Conservation (phyloP, 2,329 filamentous ascomycete genomes). For the Fusarium compactum region DNA sequence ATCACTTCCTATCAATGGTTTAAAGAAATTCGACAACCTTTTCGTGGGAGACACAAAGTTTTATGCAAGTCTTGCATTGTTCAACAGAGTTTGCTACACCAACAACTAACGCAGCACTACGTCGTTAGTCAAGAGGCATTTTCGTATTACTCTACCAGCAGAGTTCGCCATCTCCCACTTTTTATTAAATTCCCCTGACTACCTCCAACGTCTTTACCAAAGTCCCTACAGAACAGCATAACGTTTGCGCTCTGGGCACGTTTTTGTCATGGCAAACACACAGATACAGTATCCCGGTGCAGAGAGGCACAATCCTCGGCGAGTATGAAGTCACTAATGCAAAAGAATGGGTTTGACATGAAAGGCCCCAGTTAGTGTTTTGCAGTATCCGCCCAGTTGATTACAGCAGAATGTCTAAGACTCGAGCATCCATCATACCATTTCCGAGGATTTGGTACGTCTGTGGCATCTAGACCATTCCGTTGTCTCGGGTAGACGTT, state of each 20-base stretch:
- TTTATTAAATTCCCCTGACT: conserved; percentile 15
- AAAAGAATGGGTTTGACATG: not conserved
- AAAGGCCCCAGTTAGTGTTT: not conserved
- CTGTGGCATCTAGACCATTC: not conserved
- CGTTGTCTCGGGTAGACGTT: not conserved
- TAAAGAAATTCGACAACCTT: not conserved
- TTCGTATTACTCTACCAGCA: not conserved
- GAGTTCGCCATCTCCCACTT: conserved; percentile 10
- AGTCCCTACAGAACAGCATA: not conserved
- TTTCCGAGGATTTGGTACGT: conserved; percentile 11
- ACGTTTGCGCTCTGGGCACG: not conserved
- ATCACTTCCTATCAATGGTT: conserved; percentile 6
- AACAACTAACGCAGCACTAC: not conserved
- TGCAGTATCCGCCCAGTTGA: conserved; percentile 3
- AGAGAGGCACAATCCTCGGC: not conserved
- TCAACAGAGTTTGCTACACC: conserved; percentile 12
- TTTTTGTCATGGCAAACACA: not conserved
- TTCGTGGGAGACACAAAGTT: not conserved
- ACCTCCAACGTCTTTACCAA: conserved; percentile 6
- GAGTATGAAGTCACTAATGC: conserved; percentile 7
- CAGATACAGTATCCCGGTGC: not conserved
- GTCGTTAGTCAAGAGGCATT: conserved; percentile 1
- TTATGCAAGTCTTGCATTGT: conserved; percentile 2
- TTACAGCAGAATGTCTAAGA: not conserved
- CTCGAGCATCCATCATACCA: not conserved